Base-by-base conservation (phyloP, 768 basidiomycete species). In the Clitopilus hobsonii region DNA sequence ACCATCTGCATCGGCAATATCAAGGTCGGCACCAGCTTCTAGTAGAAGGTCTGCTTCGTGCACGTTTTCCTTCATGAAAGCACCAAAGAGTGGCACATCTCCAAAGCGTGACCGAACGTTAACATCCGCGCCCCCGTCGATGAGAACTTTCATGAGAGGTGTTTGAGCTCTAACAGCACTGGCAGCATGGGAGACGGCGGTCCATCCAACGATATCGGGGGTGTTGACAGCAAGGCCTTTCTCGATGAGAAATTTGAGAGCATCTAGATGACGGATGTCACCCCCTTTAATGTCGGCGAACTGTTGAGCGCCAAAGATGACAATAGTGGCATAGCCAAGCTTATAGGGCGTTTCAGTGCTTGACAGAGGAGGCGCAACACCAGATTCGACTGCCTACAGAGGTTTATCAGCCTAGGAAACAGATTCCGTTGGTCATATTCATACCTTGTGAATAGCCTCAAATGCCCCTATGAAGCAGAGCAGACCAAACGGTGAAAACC, bases 121-220 rank as follows among this genome's bases (percentile, higher is more conserved):
- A 7, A 76, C 71, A 55, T 82, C 69, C 2, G 80, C 82, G 2
- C 78, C 79, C 13, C 67, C 64, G 54, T 71, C 64, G n/a, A 84
- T 56, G 24, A 85, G 66, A 14, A 67, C 56, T 16, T 71, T 71
- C 0, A 68, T 64, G 20, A 81, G 62, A 10, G 70, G 66, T 8
- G 65, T 41, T 25, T 68, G 60, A 0, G 67, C 62, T 1, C 47
- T 18, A 0, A 61, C 60, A 0, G 67, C 65, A 5, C 70, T 71
- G 6, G 73, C 72, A 0, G 71, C 67, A 60, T 82, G 81, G 48
- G 78, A 73, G 4, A 83, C 70, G 1, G 83, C 77, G 1, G 79
- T 83, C 64, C 69, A 69, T 3, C 79, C 79, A 10, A 65, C 69
- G 47, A 84, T 74, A 54, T 83, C 83, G 1, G 65, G 64, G 1